A percentile compares a stretch with the other conserved stretches of the same genome.
phyloP scores from a whole-genome alignment of 108 stramenopile species.

The Fistulifera solaris region DNA sequence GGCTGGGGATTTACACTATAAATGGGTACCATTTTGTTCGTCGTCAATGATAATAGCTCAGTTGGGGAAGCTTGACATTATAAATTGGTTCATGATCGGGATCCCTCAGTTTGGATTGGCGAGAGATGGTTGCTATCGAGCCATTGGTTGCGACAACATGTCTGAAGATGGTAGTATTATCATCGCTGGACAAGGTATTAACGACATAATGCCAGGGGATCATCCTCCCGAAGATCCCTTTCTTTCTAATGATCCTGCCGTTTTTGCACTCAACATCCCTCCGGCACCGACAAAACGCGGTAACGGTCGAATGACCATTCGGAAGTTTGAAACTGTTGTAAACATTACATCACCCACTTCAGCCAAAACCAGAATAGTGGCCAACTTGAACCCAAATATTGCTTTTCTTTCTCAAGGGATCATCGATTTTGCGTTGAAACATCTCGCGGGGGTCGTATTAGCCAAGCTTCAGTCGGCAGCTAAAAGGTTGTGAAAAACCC shows the following conservation, averaged over 20 bases:
- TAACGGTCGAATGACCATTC: conserved; percentile 67
- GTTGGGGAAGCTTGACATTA: conserved; percentile 79
- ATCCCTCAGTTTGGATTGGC: conserved; percentile 55
- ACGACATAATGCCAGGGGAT: conserved; percentile 33
- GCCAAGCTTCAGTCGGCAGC: conserved; percentile 70
- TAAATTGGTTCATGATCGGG: conserved; percentile 71
- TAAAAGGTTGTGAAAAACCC: conserved; percentile 64
- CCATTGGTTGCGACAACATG: conserved; percentile 87
- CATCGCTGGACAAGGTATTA: conserved; percentile 67
- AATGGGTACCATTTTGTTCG: conserved; percentile 85
- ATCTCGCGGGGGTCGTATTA: conserved; percentile 81
- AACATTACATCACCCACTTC: conserved; percentile 65
- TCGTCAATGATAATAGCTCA: conserved; percentile 51
- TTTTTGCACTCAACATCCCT: conserved; percentile 53
- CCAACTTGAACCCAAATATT: conserved; percentile 85
- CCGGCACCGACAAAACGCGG: conserved; percentile 56
- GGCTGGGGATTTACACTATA: conserved; percentile 82
- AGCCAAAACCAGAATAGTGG: conserved; percentile 68
- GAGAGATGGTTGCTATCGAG: conserved; percentile 70
- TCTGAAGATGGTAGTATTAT: conserved; percentile 72
- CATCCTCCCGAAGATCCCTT: conserved; percentile 10
- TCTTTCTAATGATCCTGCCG: conserved; percentile 40
- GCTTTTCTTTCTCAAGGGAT: conserved; percentile 68
- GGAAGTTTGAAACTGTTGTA: conserved; percentile 59
- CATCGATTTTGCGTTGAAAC: conserved; percentile 88